Conservation (phyloP, 2,329 filamentous ascomycete species). For the Aspergillus fumigatiaffinis region DNA sequence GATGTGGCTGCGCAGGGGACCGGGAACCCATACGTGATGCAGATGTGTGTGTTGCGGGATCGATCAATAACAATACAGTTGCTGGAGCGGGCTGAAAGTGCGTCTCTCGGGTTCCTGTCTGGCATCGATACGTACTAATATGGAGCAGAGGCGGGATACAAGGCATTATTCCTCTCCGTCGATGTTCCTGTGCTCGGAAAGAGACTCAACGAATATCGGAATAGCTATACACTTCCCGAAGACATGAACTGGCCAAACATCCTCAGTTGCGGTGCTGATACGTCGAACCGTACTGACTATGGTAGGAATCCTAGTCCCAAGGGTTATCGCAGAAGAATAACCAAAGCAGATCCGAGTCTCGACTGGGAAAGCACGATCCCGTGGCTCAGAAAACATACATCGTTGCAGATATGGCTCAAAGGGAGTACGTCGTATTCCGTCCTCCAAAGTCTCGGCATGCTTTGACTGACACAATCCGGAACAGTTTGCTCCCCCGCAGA, state of each 20-base stretch:
- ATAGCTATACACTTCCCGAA: slow-evolving; percentile 48
- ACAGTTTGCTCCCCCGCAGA: too few species aligned
- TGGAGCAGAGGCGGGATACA: slow-evolving; percentile 45
- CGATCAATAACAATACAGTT: slow-evolving; percentile 41
- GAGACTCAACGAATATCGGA: slow-evolving; percentile 52
- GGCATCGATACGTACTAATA: background rate
- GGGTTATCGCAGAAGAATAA: background rate
- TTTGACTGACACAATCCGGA: too few species aligned
- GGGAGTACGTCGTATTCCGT: slow-evolving; percentile 15
- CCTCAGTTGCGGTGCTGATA: slow-evolving; percentile 23
- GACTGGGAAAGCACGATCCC: slow-evolving; percentile 50
- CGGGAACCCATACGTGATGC: slow-evolving; percentile 50
- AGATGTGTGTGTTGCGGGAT: slow-evolving; percentile 53
- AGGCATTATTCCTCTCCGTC: slow-evolving; percentile 53
- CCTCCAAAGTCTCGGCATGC: too few species aligned
- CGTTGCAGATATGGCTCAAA: slow-evolving; percentile 41
- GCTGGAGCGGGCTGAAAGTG: slow-evolving; percentile 43
- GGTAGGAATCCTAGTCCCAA: slow-evolving; percentile 12
- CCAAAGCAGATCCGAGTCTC: slow-evolving; percentile 32
- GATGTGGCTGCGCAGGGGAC: slow-evolving; percentile 43
- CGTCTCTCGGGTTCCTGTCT: slow-evolving; percentile 3
- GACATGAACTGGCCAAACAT: slow-evolving; percentile 45
- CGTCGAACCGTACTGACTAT: slow-evolving; percentile 24
- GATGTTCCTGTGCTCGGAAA: slow-evolving; percentile 53
- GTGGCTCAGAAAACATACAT: slow-evolving; percentile 47